Conservation (phyloP, 2,329 filamentous ascomycete genomes). For the Fusarium solani-melongenae region DNA sequence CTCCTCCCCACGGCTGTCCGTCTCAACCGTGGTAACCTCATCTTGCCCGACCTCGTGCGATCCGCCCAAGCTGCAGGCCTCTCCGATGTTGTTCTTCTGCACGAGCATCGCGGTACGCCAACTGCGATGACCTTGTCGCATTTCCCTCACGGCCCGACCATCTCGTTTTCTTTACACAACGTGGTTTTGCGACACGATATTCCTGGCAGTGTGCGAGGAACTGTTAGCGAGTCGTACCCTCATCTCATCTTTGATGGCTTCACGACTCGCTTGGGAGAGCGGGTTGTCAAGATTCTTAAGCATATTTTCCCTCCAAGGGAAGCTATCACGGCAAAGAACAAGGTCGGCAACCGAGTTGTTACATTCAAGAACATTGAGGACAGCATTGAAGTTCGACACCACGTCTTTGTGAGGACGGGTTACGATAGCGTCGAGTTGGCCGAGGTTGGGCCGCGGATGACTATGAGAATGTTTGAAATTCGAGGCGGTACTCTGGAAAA, state of each 20-base stretch:
- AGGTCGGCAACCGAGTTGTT: conserved; percentile 88
- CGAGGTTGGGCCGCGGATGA: conserved; percentile 94
- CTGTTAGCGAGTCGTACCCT: conserved; percentile 91
- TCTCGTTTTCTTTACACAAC: conserved; percentile 89
- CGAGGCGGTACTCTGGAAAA: conserved; percentile 91
- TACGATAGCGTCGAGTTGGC: conserved; percentile 90
- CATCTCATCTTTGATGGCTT: conserved; percentile 98
- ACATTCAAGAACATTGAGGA: conserved; percentile 96
- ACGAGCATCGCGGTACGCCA: conserved; percentile 92
- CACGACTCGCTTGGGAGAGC: conserved; percentile 79
- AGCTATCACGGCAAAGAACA: conserved; percentile 73
- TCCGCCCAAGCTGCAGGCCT: conserved; percentile 85
- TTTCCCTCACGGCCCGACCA: conserved; percentile 84
- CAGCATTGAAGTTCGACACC: conserved; percentile 84
- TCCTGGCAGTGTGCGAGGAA: conserved; percentile 85
- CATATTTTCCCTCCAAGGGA: conserved; percentile 94
- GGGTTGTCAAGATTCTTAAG: conserved; percentile 90
- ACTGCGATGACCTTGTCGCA: conserved; percentile 90
- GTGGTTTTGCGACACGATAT: conserved; percentile 94
- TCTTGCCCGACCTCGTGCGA: conserved; percentile 85
- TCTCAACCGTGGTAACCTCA: conserved; percentile 89
- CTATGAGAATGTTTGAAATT: conserved; percentile 96
- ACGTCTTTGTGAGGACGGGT: conserved; percentile 92
- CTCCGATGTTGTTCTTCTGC: conserved; percentile 85
- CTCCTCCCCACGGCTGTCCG: conserved; percentile 87